Conservation (phyloP, 176 grass and related monocot genomes). For the Carex parvula region DNA sequence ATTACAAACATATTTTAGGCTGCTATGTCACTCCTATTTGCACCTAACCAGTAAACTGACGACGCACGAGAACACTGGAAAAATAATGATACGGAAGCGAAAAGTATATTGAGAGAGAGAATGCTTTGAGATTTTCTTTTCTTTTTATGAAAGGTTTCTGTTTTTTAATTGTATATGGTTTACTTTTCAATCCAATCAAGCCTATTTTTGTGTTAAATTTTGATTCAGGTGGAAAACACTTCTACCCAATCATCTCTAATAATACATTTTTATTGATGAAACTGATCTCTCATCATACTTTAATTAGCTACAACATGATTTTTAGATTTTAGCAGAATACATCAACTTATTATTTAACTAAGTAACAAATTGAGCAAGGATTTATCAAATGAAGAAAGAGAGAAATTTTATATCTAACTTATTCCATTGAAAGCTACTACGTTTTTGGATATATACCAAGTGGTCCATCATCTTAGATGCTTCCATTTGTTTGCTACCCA, state of each 20-base stretch:
- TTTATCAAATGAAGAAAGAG: background rate
- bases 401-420: background rate
- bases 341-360: background rate
- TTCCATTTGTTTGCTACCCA: background rate
- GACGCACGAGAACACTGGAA: background rate
- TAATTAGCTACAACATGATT: background rate
- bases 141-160: too few relatives aligned
- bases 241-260: background rate
- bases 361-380: background rate
- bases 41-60: background rate
- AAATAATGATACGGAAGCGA: background rate
- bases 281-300: background rate
- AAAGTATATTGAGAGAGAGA: background rate
- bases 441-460: background rate
- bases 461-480: background rate
- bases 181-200: background rate
- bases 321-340: background rate
- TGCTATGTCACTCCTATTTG: constrained; percentile 1
- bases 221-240: background rate
- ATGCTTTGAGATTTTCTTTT: background rate
- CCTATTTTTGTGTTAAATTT: background rate
- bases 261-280: background rate
- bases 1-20: background rate
- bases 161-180: background rate
- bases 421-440: background rate